Evolutionary conservation across 768 basidiomycete species (phyloP).

Genomic region (Lentinula sp.): DNA sequence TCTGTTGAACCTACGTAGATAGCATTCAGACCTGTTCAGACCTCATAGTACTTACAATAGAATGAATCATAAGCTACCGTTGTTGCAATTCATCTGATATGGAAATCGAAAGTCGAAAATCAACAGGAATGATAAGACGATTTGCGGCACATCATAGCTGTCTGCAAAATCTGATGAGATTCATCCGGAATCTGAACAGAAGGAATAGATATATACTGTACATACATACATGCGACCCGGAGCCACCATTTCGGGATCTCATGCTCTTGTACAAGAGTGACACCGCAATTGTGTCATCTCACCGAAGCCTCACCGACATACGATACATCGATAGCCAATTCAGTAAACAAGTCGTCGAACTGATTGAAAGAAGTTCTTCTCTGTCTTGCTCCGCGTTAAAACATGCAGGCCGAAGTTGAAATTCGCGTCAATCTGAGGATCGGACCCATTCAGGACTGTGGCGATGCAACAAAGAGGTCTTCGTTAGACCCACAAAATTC

Average conservation of each 20-base stretch:
- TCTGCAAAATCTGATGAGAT: not conserved
- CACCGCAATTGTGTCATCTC: not conserved
- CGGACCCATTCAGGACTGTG: conserved; percentile 1
- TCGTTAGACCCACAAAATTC: not conserved
- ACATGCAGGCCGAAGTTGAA: not conserved
- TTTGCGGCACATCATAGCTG: not conserved
- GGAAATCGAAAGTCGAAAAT: not conserved
- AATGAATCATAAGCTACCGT: too few species aligned
- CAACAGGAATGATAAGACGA: not conserved
- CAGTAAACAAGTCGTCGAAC: not conserved
- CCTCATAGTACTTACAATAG: too few species aligned
- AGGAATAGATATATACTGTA: not conserved
- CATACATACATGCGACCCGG: not conserved
- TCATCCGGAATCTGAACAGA: not conserved
- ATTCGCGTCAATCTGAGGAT: not conserved
- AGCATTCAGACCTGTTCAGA: too few species aligned
- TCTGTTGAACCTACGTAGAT: too few species aligned
- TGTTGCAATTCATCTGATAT: too few species aligned
- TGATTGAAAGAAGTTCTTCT: not conserved
- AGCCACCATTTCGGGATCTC: not conserved
- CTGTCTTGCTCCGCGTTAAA: not conserved
- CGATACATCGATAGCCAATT: not conserved
- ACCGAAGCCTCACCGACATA: not conserved
- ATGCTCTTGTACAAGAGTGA: not conserved
- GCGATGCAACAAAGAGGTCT: not conserved